Evolutionary conservation across 169 alveolate genomes (phyloP), one percentile per base, ranked within the genome.

Genomic region (Plasmodium coatneyi): DNA sequence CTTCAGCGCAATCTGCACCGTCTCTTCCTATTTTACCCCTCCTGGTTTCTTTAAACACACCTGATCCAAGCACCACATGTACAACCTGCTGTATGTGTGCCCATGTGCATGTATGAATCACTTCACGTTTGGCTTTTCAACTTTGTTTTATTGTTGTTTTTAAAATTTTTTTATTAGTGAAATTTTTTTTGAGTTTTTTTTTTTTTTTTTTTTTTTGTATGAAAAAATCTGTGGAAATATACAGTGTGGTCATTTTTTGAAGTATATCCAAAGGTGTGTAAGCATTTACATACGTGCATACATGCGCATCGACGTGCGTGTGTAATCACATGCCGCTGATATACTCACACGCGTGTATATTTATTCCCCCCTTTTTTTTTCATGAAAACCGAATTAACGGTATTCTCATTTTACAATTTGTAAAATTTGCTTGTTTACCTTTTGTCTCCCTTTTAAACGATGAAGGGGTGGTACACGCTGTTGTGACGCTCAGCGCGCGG

Each of bases 131-230:
- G 94, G 89, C 94, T 43, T 89, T 89, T 89, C 82, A 89, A 89
- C 81, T 89, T 89, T 89, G 94, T 89, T 89, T 89, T 78, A 89
- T 89, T 22, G 71, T 89, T 89, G 82, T 87, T 87, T 78, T 87
- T 78, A 78, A 87, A 87, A 22, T 60, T 78, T 87, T 46, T 46
- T 56, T 87, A 86, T 86, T 72, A 79, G 83, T 78, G 83, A 32
- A 84, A 43, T 74, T 71, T 71, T 84, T 71, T 84, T 84, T 52
- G 25, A 72, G 72, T 72, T 84, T 74, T 71, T 72, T 16, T n/a
- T 74, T 39, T 52, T 43, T 84, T 84, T 72, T 84, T 49, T 71
- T 72, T 6, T 52, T 84, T 74, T 43, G 49, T 52, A 83, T 83
- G 43, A 36, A 70, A 34, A 22, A 52, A 39, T 83, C 30, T 71